Evolutionary conservation across 2,329 filamentous ascomycete genomes (phyloP).

Genomic region (Calcarisporium arbuscula): DNA sequence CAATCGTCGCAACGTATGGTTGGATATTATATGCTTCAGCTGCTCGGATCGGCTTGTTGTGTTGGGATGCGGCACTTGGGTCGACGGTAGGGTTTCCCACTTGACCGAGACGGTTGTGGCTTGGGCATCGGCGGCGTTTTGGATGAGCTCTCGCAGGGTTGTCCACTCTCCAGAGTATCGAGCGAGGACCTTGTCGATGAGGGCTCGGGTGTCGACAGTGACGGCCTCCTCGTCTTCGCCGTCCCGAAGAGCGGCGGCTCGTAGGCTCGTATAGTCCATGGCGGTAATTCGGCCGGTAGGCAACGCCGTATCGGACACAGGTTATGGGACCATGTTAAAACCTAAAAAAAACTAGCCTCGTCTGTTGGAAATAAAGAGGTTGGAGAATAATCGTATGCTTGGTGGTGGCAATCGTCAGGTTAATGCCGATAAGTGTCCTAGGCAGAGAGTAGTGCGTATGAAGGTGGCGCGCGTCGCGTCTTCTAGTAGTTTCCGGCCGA

Average conservation of each 20-base stretch:
- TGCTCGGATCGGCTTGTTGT: conserved; percentile 62
- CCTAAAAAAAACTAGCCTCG: no score
- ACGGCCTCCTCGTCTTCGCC: conserved; percentile 94
- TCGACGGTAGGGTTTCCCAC: conserved; percentile 85
- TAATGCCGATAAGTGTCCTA: no score
- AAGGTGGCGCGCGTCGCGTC: no score
- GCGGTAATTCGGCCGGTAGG: conserved; percentile 10
- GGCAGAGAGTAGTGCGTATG: no score
- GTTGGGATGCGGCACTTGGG: conserved; percentile 62
- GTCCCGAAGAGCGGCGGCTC: conserved; percentile 78
- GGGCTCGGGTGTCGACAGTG: conserved; percentile 90
- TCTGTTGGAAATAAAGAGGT: no score
- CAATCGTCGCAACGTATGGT: conserved; percentile 83
- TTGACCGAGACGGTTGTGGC: conserved; percentile 84
- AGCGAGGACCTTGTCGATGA: conserved; percentile 97
- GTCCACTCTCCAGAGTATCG: conserved; percentile 96
- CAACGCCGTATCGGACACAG: no score
- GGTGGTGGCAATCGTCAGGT: no score
- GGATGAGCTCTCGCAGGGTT: conserved; percentile 83
- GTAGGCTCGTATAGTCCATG: conserved; percentile 71
- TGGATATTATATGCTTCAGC: conserved; percentile 73
- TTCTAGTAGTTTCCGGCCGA: no score
- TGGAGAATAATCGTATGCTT: no score
- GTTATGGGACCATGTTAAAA: no score
- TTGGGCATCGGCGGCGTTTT: conserved; percentile 96